Base-by-base conservation (phyloP, 371 early-diverging fungal genomes). In the Syncephalastrum monosporum region DNA sequence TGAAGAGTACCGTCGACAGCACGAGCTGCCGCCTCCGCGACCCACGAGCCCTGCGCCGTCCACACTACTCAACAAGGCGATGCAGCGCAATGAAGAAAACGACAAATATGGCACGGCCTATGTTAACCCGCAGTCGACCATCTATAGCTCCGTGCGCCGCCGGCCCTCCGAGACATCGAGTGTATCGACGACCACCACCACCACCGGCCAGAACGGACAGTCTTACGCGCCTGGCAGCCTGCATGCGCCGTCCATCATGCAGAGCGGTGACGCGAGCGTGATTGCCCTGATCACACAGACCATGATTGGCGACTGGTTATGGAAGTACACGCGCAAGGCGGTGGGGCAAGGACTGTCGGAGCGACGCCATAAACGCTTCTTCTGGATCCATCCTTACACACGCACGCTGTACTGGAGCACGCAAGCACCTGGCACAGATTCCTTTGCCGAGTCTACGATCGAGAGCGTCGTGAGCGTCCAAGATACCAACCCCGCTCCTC, bases 311-410 rank as follows among this genome's bases (percentile, higher is more conserved):
- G 81, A 84, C 42, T 86, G 77, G 59, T 67, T 90, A 65, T 83
- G 76, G 77, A 90, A 90, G 65, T 86, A 80, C 57, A 84, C 86
- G 24, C 75, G 83, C 5, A 72, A 80, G 29, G 63, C 77, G 21
- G 73, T 74, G 55, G 77, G 76, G 16, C 59, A 54, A 23, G 74
- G 72, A 48, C 68, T 71, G 17, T 77, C 77, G n/a, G 87, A 86
- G 58, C 79, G 82, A 47, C 71, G 80, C 14, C 88, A 90, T 54
- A 61, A 72, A 50, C 77, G 89, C 13, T 90, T 81, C 75, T 84
- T 90, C 49, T 90, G 91, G 91, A 77, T 90, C 23, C 88, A 89
- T 55, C 91, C 91, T 43, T 89, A 89, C 49, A 83, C 88, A 27
- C 83, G 85, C 57, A 84, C 84, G 7, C 63, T 90, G 43, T 83